Evolutionary conservation across 208 protist species (phyloP).

Genomic region (Entamoeba histolytica): DNA sequence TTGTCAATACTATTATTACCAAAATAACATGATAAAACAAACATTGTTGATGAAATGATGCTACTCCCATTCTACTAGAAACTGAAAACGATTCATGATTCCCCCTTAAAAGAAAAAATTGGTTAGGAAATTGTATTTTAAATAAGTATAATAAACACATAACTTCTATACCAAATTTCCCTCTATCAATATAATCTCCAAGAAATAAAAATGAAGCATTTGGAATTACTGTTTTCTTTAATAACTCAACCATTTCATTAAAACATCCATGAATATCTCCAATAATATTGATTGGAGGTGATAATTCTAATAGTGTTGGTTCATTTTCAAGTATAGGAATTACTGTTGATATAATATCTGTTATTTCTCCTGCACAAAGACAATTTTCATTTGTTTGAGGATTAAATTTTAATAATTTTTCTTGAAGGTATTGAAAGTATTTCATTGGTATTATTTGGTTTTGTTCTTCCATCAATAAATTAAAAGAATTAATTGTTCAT

Average conservation of each 20-base stretch:
- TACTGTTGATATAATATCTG: not conserved
- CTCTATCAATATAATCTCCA: constrained; percentile 29
- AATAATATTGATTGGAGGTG: not conserved
- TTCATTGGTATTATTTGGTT: not conserved
- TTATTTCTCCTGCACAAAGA: not conserved
- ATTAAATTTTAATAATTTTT: not conserved
- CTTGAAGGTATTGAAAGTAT: not conserved
- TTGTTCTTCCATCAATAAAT: not conserved
- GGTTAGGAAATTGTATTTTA: constrained; percentile 6
- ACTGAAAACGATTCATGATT: constrained; percentile 20
- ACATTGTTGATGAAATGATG: not conserved
- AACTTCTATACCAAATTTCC: constrained; percentile 16
- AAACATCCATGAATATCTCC: not conserved
- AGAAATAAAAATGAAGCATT: constrained; percentile 13
- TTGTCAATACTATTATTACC: not conserved
- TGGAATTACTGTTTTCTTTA: not conserved
- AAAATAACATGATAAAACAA: not conserved
- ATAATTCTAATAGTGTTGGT: not conserved
- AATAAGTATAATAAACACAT: constrained; percentile 9
- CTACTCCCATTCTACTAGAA: not conserved
- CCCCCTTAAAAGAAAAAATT: constrained; percentile 22
- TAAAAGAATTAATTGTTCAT: too few relatives aligned
- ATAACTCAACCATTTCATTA: not conserved
- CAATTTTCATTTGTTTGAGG: not conserved
- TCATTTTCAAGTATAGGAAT: not conserved